A percentile compares a stretch with the other conserved stretches of the same genome.
phyloP scores from a whole-genome alignment of 768 basidiomycete genomes.

The Erythrobasidium yunnanense region DNA sequence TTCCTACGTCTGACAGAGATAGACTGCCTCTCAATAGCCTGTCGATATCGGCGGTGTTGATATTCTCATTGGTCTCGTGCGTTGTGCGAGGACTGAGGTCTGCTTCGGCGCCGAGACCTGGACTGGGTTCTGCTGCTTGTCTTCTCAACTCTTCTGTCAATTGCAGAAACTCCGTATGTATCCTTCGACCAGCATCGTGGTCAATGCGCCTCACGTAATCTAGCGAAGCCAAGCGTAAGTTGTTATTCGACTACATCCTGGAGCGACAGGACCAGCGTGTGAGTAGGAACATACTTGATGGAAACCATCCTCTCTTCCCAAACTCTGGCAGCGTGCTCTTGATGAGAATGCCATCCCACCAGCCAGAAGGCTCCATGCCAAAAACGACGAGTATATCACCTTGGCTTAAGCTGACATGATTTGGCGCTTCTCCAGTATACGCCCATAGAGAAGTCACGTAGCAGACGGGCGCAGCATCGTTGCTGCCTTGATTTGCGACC shows the following conservation, averaged over 20 bases:
- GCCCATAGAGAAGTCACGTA: slow-evolving; percentile 12
- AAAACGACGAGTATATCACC: slow-evolving; percentile 8
- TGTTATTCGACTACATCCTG: no score
- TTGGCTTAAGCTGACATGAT: slow-evolving; percentile 1
- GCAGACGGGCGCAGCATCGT: no score
- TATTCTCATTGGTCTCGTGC: neutral
- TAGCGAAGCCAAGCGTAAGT: no score
- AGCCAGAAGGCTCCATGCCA: slow-evolving; percentile 6
- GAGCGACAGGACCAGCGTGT: no score
- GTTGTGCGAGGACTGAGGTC: no score
- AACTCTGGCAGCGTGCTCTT: slow-evolving; percentile 1
- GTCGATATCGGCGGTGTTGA: slow-evolving; percentile 12
- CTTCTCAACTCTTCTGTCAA: no score
- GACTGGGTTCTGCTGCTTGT: no score
- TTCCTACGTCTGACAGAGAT: neutral
- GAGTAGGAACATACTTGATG: slow-evolving; percentile 7
- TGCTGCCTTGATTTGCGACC: no score
- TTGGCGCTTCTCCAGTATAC: slow-evolving; percentile 11
- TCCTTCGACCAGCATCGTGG: no score
- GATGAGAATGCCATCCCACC: slow-evolving; percentile 23
- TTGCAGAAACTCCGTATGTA: no score
- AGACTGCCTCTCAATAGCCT: neutral
- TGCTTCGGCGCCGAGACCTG: no score
- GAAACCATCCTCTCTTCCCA: slow-evolving; percentile 17
- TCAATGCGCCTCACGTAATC: no score